phyloP scores from a whole-genome alignment of 2,329 filamentous ascomycete genomes.

The Basipetospora chlamydospora region DNA sequence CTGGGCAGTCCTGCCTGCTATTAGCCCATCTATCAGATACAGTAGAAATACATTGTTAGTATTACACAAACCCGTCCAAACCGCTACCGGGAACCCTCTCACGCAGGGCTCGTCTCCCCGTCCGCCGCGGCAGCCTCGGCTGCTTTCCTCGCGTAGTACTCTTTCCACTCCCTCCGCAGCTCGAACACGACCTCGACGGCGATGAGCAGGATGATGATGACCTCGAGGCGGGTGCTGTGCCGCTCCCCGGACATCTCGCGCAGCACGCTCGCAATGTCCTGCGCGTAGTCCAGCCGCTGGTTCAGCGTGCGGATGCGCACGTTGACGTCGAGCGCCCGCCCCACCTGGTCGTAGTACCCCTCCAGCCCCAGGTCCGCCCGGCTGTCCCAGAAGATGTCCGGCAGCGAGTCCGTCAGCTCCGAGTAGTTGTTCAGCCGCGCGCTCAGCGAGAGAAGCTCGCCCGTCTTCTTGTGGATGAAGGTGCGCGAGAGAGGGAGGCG shows the following conservation, averaged over 20 bases:
- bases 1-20: no score
- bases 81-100: no score
- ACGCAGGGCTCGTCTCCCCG: no score
- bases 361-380: constrained; percentile 79
- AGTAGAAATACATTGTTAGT: no score
- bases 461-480: constrained; percentile 86
- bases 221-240: constrained; percentile 76
- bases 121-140: background rate
- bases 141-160: constrained; percentile 17
- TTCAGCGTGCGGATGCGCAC: constrained; percentile 85
- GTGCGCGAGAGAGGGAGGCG: constrained; percentile 35
- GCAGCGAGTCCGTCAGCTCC: constrained; percentile 85
- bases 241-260: constrained; percentile 82
- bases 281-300: constrained; percentile 95
- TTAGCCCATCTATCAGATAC: no score
- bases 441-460: constrained; percentile 75
- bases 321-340: constrained; percentile 76
- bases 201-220: constrained; percentile 92
- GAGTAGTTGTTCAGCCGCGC: constrained; percentile 95
- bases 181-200: constrained; percentile 86
- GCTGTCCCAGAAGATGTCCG: constrained; percentile 94
- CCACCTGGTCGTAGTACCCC: constrained; percentile 89
- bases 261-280: constrained; percentile 82
- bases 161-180: constrained; percentile 48
- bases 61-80: no score